phyloP scores from a whole-genome alignment of 73 alveolate species.

The Paramecium caudatum region DNA sequence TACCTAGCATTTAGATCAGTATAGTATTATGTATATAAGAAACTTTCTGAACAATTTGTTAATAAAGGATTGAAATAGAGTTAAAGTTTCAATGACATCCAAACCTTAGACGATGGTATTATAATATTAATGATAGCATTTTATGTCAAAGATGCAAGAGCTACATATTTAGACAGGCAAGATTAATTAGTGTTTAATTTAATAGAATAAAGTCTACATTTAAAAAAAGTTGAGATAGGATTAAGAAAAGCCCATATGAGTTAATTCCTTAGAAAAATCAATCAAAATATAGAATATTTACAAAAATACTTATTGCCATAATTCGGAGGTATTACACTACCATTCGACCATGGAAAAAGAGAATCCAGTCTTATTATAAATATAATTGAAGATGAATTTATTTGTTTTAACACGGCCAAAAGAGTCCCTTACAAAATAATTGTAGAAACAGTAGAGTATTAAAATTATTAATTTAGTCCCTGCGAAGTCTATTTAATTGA shows the following conservation, averaged over 20 bases:
- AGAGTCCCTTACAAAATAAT: conserved; percentile 93
- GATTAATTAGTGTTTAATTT: background rate
- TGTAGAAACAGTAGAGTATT: conserved; percentile 72
- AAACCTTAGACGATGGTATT: no score
- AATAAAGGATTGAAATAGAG: no score
- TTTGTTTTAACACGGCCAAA: conserved; percentile 90
- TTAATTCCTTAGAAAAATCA: background rate
- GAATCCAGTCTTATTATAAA: conserved; percentile 75
- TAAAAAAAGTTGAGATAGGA: background rate
- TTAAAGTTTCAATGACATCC: no score
- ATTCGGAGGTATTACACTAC: background rate
- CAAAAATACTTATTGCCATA: background rate
- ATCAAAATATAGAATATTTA: background rate
- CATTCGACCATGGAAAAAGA: background rate
- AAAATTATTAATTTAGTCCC: background rate
- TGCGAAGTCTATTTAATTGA: background rate
- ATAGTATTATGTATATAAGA: no score
- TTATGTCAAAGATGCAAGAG: background rate
- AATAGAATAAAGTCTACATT: background rate
- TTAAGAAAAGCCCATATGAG: background rate
- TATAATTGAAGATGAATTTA: conserved; percentile 82
- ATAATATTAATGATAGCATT: no score
- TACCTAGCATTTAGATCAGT: no score
- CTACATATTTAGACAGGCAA: background rate
- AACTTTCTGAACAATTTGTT: no score